Base-by-base conservation (phyloP, 306 rosid genomes). In the Quercus glauca region DNA sequence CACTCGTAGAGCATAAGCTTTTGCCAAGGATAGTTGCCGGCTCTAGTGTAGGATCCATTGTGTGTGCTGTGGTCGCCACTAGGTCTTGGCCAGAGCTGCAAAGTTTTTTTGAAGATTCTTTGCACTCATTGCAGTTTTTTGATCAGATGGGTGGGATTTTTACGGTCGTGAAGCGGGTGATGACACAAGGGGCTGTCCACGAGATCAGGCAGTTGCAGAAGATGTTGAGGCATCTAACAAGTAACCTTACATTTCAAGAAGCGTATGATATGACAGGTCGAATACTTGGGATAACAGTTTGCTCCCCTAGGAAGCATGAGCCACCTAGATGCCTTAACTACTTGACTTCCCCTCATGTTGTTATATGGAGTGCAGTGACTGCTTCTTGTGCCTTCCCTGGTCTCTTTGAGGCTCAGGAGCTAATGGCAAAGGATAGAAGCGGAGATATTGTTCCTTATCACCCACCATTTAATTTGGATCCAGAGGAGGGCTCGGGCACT, bases 311-410 rank as follows among this genome's bases (percentile, higher is more conserved):
- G 86, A 95, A 89, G 90, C 99, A 95, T 20, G 99, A 95, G 70
- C 99, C 98, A 1, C 99, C 98, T 45, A 92, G 99, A 86, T 95
- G 99, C 85, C 99, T 95, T 61, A 95, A 95, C 88, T 95, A 95
- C 90, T 82, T 93, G 88, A 95, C 99, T 21, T 95, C 99, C 19
- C 99, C 99, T 21, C 97, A 93, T 55, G 99, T 95, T 61, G 97
- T 95, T 69, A 90, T 95, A 88, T 95, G 99, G 99, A 95, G 98
- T 82, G 98, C 99, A 3, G 99, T 95, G 74, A 95, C 97, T 0
- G 99, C 99, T 71, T 95, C 99, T 75, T 95, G 99, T 70, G 99
- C 99, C 49, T 95, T 95, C 74, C 99, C 98, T 20, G 99, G 97
- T 68, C 99, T 95, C 74, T 95, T 91, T 78, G 99, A 95, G 91